phyloP scores from a whole-genome alignment of 352 stramenopile genomes.

The Aphanomyces stellatus region DNA sequence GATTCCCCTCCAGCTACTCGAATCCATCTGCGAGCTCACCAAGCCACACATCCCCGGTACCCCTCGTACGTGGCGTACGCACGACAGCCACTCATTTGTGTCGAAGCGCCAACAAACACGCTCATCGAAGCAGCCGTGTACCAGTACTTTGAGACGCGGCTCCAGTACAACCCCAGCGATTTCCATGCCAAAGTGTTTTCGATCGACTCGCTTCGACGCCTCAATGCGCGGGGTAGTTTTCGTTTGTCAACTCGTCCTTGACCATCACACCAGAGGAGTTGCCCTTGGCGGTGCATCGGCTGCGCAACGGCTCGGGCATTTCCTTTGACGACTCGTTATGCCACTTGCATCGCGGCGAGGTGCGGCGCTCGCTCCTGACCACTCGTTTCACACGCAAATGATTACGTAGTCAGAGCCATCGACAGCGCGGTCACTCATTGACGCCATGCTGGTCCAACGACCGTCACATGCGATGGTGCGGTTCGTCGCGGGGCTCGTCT shows the following conservation, averaged over 20 bases:
- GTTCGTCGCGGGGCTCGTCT: constrained; percentile 12
- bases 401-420: too few species aligned
- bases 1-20: constrained; percentile 36
- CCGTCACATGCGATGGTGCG: not conserved
- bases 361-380: too few species aligned
- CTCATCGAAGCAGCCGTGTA: constrained; percentile 35
- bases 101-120: not conserved
- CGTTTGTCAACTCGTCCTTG: not conserved
- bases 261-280: not conserved
- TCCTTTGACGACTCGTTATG: constrained; percentile 17
- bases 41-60: constrained; percentile 12
- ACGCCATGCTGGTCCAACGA: not conserved
- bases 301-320: not conserved
- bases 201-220: constrained; percentile 32
- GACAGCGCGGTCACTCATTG: not conserved
- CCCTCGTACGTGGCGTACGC: not conserved
- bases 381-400: too few species aligned
- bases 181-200: constrained; percentile 48
- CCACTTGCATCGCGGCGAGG: not conserved
- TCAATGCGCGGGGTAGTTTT: constrained; percentile 15
- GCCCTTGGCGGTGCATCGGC: not conserved
- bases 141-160: constrained; percentile 37
- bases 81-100: not conserved
- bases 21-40: constrained; percentile 30
- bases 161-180: constrained; percentile 24